Evolutionary conservation across 306 rosid genomes (phyloP), one percentile per base, ranked within the genome.

Genomic region (Styphnolobium japonicum): DNA sequence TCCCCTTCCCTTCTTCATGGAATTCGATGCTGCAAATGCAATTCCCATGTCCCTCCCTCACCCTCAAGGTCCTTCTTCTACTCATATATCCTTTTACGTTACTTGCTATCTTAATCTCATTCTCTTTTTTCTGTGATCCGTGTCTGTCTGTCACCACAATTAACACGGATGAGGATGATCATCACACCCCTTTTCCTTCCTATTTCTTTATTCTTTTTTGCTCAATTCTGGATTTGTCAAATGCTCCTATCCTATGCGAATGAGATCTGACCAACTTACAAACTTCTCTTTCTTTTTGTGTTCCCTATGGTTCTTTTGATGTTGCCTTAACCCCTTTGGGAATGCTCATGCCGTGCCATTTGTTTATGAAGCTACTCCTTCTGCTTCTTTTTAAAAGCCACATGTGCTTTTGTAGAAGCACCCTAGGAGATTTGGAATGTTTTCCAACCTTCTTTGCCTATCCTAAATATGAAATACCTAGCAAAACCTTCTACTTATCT

Each of bases 1-100:
- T 64, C 19, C 67, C 58, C 40, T n/a, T n/a, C 74, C 48, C 46
- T 66, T 64, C 19, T 80, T 29, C 57, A 91, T 93, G 98, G 98
- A 91, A 80, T 91, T 87, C 89, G 93, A 93, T 83, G 90, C 90
- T 75, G 90, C 90, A 86, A 89, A 89, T 75, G 90, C 90, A 86
- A 89, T 93, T 81, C 85, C 96, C 75, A 86, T 85, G 73, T 84
- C 92, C 79, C 89, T 64, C 88, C 37, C 88, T 92, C 80, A 85
- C 82, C 86, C 78, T 69, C 84, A 94, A 93, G 80, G 86, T 82
- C 27, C 77, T 77, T 71, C 71, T 88, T 12, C 82, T 82, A n/a
- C n/a, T n/a, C n/a, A n/a, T n/a, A n/a, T n/a, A n/a, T n/a, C n/a
- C n/a, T n/a, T n/a, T n/a, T n/a, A n/a, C n/a, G n/a, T n/a, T n/a